These are phyloP conservation scores for Mycena rosella DNA, from an alignment of 768 basidiomycete genomes.

Conservation along the genomic window DNA sequence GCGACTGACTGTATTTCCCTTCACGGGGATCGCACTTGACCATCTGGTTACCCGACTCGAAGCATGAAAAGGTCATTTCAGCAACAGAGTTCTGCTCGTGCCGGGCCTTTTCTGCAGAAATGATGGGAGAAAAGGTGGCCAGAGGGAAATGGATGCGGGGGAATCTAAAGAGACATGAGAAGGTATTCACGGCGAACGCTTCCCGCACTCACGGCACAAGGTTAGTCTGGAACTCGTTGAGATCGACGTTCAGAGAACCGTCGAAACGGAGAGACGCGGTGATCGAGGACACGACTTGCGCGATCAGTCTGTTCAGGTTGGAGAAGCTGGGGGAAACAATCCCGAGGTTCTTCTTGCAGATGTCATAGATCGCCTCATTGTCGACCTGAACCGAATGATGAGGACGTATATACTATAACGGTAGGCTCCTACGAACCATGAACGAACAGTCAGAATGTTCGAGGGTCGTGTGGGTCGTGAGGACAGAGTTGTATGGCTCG, in stretches of 20 bases:
- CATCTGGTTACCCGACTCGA: constrained; percentile 98
- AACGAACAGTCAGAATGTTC: constrained; percentile 99
- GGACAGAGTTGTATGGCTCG: constrained; percentile 97
- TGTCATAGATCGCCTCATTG: constrained; percentile 97
- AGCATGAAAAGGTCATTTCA: constrained; percentile 99
- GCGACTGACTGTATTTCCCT: constrained; percentile 93
- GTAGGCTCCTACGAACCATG: constrained; percentile 69
- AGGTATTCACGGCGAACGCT: constrained; percentile 15
- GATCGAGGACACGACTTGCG: constrained; percentile 98
- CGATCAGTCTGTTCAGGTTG: constrained; percentile 96
- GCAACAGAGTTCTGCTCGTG: constrained; percentile 98
- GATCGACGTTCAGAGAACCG: constrained; percentile 96
- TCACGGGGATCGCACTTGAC: constrained; percentile 95
- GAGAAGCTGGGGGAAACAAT: constrained; percentile 88
- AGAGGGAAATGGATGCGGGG: constrained; percentile 99
- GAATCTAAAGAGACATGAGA: constrained; percentile 71
- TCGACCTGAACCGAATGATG: constrained; percentile 63
- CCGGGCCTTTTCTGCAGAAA: constrained; percentile 92
- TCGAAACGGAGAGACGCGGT: constrained; percentile 98
- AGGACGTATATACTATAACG: constrained; percentile 18
- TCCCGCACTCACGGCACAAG: constrained; percentile 89
- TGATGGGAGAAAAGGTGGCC: constrained; percentile 93
- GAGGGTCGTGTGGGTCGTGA: constrained; percentile 98
- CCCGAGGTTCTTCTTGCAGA: constrained; percentile 95
- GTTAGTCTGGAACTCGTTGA: constrained; percentile 99